Conservation (phyloP, 129 eudicot species). For the Helichrysum umbraculigerum region DNA sequence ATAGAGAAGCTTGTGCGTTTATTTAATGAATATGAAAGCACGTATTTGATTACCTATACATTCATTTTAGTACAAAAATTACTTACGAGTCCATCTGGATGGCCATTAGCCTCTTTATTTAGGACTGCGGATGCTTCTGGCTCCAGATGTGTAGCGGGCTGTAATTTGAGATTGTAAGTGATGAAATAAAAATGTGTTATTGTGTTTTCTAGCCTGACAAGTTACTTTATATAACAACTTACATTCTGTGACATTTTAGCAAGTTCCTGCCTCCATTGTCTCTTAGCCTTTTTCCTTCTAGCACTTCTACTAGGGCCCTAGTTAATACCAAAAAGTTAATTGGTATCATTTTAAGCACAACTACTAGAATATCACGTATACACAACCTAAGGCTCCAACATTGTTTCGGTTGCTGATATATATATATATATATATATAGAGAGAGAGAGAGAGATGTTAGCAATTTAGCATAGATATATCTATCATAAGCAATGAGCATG, state of each 20-base stretch:
- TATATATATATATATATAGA: too few relatives aligned
- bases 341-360: neutral
- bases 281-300: conserved; percentile 68
- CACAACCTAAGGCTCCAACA: neutral
- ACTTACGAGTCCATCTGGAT: conserved; percentile 46
- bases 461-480: conserved; percentile 6
- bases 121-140: conserved; percentile 36
- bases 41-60: neutral
- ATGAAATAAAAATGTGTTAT: conserved; percentile 2
- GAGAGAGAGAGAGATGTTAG: too few relatives aligned
- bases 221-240: conserved; percentile 19
- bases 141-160: conserved; percentile 38
- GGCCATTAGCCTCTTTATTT: conserved; percentile 39
- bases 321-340: conserved; percentile 17
- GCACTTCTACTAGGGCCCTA: conserved; percentile 90
- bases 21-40: neutral
- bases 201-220: neutral
- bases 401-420: conserved; percentile 2
- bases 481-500: conserved; percentile 15
- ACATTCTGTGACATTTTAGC: conserved; percentile 48
- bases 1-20: conserved; percentile 9
- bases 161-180: conserved; percentile 29
- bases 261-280: conserved; percentile 62
- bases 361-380: neutral
- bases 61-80: neutral